These are phyloP conservation scores for Heliocybe sulcata DNA, from an alignment of 1,284 basidiomycete genomes.

Conservation along the genomic window DNA sequence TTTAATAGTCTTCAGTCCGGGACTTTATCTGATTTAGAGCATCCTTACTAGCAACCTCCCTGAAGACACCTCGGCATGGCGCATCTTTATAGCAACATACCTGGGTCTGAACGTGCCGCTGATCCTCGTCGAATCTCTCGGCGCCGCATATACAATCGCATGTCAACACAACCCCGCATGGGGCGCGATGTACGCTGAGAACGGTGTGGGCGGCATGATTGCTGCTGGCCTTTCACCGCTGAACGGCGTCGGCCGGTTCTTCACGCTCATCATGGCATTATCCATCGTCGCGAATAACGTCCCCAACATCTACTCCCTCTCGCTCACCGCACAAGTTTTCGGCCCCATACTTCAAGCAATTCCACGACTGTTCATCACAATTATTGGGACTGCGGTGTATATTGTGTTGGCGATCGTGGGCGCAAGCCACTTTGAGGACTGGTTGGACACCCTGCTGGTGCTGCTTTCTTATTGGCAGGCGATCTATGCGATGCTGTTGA, in stretches of 20 bases:
- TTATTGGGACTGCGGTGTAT: slow-evolving; percentile 62
- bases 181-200: slow-evolving; percentile 48
- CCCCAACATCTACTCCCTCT: slow-evolving; percentile 58
- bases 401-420: slow-evolving; percentile 51
- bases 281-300: slow-evolving; percentile 38
- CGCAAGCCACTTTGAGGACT: slow-evolving; percentile 34
- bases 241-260: slow-evolving; percentile 54
- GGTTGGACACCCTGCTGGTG: slow-evolving; percentile 16
- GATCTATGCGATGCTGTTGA: slow-evolving; percentile 42
- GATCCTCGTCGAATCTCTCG: slow-evolving; percentile 39
- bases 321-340: slow-evolving; percentile 24
- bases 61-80: slow-evolving; percentile 13
- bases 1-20: neutral
- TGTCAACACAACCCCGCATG: slow-evolving; percentile 52
- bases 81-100: slow-evolving; percentile 22
- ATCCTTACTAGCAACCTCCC: slow-evolving; percentile 10
- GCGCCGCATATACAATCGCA: slow-evolving; percentile 55
- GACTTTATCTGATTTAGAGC: neutral
- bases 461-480: slow-evolving; percentile 58
- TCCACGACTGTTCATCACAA: slow-evolving; percentile 39
- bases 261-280: slow-evolving; percentile 36
- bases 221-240: slow-evolving; percentile 41
- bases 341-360: slow-evolving; percentile 70
- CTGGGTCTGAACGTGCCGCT: slow-evolving; percentile 19
- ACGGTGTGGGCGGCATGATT: slow-evolving; percentile 49